These are phyloP conservation scores for Licmophora abbreviata DNA, from an alignment of 108 stramenopile genomes.

Conservation along the genomic window DNA sequence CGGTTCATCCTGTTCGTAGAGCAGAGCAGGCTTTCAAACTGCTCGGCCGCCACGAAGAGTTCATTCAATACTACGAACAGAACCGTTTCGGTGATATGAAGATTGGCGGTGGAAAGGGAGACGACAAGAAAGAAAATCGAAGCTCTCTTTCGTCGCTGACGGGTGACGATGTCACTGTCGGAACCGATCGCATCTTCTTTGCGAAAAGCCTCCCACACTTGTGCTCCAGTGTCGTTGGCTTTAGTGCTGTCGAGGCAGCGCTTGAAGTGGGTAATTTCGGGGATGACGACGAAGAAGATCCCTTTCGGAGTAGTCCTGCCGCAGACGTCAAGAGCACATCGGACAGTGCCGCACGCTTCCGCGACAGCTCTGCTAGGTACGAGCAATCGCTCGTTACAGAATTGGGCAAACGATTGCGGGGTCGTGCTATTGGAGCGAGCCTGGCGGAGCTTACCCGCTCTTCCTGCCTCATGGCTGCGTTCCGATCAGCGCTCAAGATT, in stretches of 20 bases:
- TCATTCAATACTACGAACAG: conserved; percentile 81
- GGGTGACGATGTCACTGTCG: conserved; percentile 84
- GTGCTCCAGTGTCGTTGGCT: conserved; percentile 81
- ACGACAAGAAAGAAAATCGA: conserved; percentile 42
- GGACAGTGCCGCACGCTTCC: conserved; percentile 47
- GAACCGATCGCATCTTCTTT: conserved; percentile 83
- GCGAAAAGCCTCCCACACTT: conserved; percentile 80
- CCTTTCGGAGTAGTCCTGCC: too few species aligned
- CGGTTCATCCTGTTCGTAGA: conserved; percentile 83
- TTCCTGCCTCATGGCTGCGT: conserved; percentile 72
- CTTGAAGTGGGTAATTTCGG: conserved; percentile 75
- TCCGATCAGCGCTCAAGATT: conserved; percentile 83
- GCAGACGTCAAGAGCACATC: conserved; percentile 15
- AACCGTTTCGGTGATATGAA: conserved; percentile 87
- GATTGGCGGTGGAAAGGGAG: conserved; percentile 49
- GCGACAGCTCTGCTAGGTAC: conserved; percentile 82
- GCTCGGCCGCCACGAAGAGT: conserved; percentile 73
- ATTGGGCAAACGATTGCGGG: conserved; percentile 64
- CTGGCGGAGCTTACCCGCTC: conserved; percentile 71
- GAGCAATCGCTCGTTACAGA: conserved; percentile 77
- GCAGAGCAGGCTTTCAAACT: conserved; percentile 82
- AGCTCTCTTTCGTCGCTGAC: conserved; percentile 78
- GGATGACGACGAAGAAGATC: conserved; percentile 61
- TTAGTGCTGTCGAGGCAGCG: conserved; percentile 86
- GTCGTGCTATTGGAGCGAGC: conserved; percentile 61